Base-by-base conservation (phyloP, 768 basidiomycete species). In the Leccinum uliginosum region DNA sequence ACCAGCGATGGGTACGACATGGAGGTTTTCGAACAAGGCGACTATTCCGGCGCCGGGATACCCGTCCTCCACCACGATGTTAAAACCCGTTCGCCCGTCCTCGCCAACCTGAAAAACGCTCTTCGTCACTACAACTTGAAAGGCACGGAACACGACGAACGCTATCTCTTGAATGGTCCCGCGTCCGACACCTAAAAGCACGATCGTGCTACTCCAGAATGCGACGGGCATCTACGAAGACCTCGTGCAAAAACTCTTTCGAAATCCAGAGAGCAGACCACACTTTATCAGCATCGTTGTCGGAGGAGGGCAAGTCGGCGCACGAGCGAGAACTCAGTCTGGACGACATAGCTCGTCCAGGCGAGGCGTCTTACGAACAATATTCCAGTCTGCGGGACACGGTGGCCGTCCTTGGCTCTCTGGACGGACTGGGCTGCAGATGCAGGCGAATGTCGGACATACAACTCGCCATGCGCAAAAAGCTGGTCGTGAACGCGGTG, bases 201-300 rank as follows among this genome's bases (percentile, higher is more conserved):
- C 94, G 34, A 85, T 98, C 61, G 90, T 96, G 3, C 81, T 99
- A n/a, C 72, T 98, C 53, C 91, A 96, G 66, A 96, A 96, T 68
- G 96, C 95, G 24, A 90, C 96, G 85, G 96, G 93, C 11, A 75
- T 95, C 9, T 91, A 93, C 70, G 95, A 98, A 55, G 75, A 83
- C 58, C 78, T 97, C 49, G 69, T 91, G n/a, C 65, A 73, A 6
- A 63, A 79, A 6, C 63, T 93, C 44, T 98, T 93, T 70, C 85
- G 80, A 19, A 87, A 93, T 68, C 80, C 85, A 21, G 69, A 77
- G 32, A 75, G 78, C 27, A 83, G 95, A 35, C 95, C 95, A 12
- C 86, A 90, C 64, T 93, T 98, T 67, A 81, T 98, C 60, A 70
- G 75, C 76, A 8, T 76, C 80, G 6, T 66, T 79, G 27, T 59